Conservation (phyloP, 2,329 filamentous ascomycete species). For the Pseudogymnoascus sp. region DNA sequence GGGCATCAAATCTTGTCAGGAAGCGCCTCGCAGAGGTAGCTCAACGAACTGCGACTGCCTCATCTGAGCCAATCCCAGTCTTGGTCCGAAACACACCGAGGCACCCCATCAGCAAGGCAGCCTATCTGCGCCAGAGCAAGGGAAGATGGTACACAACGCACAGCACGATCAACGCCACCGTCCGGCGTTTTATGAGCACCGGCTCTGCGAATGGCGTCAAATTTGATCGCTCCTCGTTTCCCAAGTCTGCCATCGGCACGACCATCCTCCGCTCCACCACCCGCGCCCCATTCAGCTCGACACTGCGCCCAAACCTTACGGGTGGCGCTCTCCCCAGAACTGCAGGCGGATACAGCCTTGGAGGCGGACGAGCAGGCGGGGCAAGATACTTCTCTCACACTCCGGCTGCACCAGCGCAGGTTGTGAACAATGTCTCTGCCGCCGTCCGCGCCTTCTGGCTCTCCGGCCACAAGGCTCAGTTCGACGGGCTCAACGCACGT, state of each 20-base stretch:
- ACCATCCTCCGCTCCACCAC: constrained; percentile 58
- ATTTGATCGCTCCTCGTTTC: constrained; percentile 44
- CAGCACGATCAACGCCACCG: constrained; percentile 44
- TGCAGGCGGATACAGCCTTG: constrained; percentile 79
- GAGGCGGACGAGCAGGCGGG: constrained; percentile 61
- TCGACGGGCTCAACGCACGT: constrained; percentile 65
- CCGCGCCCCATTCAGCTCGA: constrained; percentile 77
- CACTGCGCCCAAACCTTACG: constrained; percentile 85
- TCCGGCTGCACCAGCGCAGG: constrained; percentile 77
- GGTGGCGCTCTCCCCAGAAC: constrained; percentile 77
- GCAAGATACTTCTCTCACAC: constrained; percentile 85
- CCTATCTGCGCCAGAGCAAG: constrained; percentile 55
- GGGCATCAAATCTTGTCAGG: constrained; percentile 38
- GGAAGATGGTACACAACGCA: constrained; percentile 56
- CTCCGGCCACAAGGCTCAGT: constrained; percentile 82
- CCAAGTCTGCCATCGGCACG: constrained; percentile 47
- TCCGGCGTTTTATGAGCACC: constrained; percentile 33
- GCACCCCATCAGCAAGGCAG: constrained; percentile 50
- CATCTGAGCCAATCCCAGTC: constrained; percentile 46
- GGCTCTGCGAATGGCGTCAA: constrained; percentile 30
- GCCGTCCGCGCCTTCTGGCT: constrained; percentile 87
- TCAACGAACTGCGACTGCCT: constrained; percentile 33
- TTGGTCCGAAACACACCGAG: constrained; percentile 48
- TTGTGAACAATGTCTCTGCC: constrained; percentile 90
- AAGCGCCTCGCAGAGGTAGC: constrained; percentile 35